Conservation (phyloP, 306 rosid species). For the Echinosophora koreensis region DNA sequence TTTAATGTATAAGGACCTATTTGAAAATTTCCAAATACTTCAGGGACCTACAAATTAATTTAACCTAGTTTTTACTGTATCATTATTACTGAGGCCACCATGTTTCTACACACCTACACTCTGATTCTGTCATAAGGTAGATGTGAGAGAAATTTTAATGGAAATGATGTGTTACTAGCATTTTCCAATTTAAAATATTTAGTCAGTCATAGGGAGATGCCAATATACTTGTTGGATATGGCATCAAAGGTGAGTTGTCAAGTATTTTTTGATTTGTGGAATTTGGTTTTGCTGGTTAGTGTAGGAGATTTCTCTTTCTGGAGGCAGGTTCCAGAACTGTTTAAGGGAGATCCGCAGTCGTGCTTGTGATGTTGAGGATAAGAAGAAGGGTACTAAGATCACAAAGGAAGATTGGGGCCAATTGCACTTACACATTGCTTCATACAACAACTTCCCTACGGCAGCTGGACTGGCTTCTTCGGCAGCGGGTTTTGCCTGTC, state of each 20-base stretch:
- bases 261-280: conserved; percentile 51
- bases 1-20: too few species aligned
- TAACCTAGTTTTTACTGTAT: too few species aligned
- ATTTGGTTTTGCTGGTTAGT: conserved; percentile 64
- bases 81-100: too few species aligned
- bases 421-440: conserved; percentile 84
- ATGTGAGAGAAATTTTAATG: too few species aligned
- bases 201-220: neutral
- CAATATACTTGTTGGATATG: neutral
- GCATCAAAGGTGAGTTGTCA: neutral
- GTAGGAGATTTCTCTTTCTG: conserved; percentile 96
- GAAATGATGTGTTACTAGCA: too few species aligned
- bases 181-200: neutral
- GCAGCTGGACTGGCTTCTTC: conserved; percentile 99
- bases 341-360: conserved; percentile 87
- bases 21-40: too few species aligned
- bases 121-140: too few species aligned
- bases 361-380: conserved; percentile 82
- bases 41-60: too few species aligned
- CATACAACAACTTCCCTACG: conserved; percentile 95
- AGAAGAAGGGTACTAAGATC: conserved; percentile 81
- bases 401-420: conserved; percentile 80
- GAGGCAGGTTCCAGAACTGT: conserved; percentile 91
- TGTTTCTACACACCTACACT: too few species aligned
- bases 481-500: conserved; percentile 97